These are phyloP conservation scores for Dioscorea dumetorum DNA, from an alignment of 106 monocot genomes.

Conservation along the genomic window DNA sequence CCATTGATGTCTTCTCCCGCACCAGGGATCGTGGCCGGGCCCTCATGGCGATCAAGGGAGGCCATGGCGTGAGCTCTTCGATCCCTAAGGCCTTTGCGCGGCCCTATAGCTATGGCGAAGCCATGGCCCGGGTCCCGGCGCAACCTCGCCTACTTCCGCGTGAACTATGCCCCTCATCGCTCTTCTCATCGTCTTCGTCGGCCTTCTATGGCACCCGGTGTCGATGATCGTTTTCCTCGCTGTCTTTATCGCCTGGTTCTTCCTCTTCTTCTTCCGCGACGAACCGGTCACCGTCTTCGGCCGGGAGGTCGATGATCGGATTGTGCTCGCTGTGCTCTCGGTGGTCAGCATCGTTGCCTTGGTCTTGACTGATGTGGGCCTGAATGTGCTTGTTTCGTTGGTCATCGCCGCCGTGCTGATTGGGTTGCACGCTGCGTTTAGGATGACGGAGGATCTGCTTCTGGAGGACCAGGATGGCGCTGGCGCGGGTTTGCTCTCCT, in stretches of 20 bases:
- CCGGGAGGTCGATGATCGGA: constrained; percentile 42
- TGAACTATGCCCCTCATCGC: constrained; percentile 66
- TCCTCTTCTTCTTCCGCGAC: constrained; percentile 65
- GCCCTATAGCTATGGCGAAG: constrained; percentile 45
- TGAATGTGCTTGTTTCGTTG: constrained; percentile 63
- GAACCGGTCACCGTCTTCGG: constrained; percentile 46
- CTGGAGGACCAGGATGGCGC: constrained; percentile 60
- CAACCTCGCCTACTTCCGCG: constrained; percentile 73
- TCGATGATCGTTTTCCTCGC: constrained; percentile 77
- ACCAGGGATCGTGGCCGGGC: constrained; percentile 22
- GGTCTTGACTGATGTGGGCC: constrained; percentile 46
- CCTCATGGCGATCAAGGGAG: constrained; percentile 35
- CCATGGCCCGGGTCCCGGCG: constrained; percentile 35
- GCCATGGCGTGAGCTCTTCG: constrained; percentile 61
- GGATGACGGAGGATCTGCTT: constrained; percentile 55
- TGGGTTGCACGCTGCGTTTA: constrained; percentile 53
- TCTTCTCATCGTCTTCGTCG: constrained; percentile 61
- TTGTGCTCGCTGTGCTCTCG: constrained; percentile 45
- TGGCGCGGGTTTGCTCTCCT: constrained; percentile 45
- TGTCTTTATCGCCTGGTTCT: constrained; percentile 59
- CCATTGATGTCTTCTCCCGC: constrained; percentile 17
- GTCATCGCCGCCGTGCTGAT: constrained; percentile 32
- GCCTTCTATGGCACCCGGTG: constrained; percentile 67
- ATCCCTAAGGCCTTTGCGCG: constrained; percentile 39
- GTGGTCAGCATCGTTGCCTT: constrained; percentile 54